Conservation (phyloP, 106 monocot genomes). For the Agapanthus africanus region DNA sequence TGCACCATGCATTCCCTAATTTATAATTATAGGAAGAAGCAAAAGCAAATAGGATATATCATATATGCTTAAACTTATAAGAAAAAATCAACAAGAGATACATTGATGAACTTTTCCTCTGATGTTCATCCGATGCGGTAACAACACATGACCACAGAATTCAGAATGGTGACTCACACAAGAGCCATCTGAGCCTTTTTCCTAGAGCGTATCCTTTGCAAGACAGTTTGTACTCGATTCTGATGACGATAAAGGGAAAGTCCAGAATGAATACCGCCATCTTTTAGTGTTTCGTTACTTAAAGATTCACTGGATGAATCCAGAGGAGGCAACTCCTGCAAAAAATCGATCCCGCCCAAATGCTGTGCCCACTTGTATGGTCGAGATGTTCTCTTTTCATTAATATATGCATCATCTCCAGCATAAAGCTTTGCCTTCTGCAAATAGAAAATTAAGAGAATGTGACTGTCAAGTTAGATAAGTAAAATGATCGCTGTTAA, state of each 20-base stretch:
- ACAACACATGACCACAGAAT: conserved; percentile 20
- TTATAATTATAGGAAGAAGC: not conserved
- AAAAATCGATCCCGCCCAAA: conserved; percentile 93
- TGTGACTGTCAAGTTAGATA: not conserved
- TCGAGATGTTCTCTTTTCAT: conserved; percentile 45
- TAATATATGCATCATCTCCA: conserved; percentile 43
- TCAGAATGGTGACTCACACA: conserved; percentile 81
- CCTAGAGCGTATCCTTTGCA: conserved; percentile 88
- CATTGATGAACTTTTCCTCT: conserved; percentile 19
- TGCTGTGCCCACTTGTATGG: conserved; percentile 99
- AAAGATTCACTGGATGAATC: conserved; percentile 14
- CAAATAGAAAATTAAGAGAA: conserved; percentile 11
- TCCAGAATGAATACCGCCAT: conserved; percentile 35
- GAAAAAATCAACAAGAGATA: conserved; percentile 6
- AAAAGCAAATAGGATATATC: not conserved
- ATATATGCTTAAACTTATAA: too few species aligned
- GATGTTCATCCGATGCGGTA: conserved; percentile 5
- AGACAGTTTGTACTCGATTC: conserved; percentile 72
- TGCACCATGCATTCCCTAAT: not conserved
- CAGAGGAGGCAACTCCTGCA: conserved; percentile 67
- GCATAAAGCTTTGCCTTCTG: conserved; percentile 76
- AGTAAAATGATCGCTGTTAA: not conserved
- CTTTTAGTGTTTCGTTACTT: conserved; percentile 13
- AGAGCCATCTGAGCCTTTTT: conserved; percentile 93
- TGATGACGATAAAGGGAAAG: conserved; percentile 78